Conservation (phyloP, 257 asterid species). For the Capsicum chinense region DNA sequence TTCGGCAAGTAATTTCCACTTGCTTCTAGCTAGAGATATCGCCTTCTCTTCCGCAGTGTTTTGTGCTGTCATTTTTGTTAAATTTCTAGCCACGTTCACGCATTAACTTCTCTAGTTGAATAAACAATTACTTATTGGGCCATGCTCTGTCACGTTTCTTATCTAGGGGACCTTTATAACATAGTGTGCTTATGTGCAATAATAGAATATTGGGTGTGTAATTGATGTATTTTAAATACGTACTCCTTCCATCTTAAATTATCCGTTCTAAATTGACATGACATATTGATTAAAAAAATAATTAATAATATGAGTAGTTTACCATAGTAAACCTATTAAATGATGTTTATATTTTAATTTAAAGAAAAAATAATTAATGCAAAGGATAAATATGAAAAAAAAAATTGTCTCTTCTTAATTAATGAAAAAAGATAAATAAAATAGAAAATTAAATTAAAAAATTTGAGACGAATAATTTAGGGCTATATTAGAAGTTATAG, state of each 20-base stretch:
- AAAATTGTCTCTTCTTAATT: too few relatives aligned
- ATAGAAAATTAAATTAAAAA: too few relatives aligned
- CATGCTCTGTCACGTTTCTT: not conserved
- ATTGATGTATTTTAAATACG: not conserved
- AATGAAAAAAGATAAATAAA: too few relatives aligned
- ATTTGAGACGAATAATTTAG: too few relatives aligned
- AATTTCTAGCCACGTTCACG: constrained; percentile 13
- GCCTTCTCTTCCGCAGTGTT: constrained; percentile 24
- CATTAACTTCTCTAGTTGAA: not conserved
- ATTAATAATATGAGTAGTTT: too few relatives aligned
- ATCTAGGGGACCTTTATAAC: not conserved
- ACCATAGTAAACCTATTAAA: too few relatives aligned
- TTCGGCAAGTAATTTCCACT: not conserved
- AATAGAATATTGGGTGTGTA: not conserved
- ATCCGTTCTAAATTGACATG: too few relatives aligned
- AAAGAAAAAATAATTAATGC: too few relatives aligned
- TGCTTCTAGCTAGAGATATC: not conserved
- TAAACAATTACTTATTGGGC: not conserved
- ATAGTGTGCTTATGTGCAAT: not conserved
- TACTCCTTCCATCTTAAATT: too few relatives aligned
- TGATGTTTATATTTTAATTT: too few relatives aligned
- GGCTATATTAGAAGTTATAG: not conserved
- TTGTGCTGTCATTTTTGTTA: not conserved
- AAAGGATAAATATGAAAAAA: too few relatives aligned
- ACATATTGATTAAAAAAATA: too few relatives aligned